Evolutionary conservation across 352 stramenopile genomes (phyloP).

Genomic region (Elongisporangium anandrum): DNA sequence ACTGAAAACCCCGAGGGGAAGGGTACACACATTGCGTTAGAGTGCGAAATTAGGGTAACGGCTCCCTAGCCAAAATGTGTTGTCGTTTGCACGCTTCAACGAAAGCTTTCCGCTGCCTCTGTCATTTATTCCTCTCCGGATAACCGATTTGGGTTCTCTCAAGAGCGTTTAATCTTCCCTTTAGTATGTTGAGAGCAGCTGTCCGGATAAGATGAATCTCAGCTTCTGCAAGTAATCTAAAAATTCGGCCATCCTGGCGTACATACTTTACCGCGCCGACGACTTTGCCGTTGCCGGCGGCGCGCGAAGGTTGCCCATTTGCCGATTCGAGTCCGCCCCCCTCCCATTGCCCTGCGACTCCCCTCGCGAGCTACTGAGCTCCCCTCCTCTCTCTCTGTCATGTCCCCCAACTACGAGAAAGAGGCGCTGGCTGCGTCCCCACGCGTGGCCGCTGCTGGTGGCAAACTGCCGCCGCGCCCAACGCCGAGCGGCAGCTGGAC

Average conservation of each 20-base stretch:
- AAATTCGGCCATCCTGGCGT: not conserved
- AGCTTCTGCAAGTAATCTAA: not conserved
- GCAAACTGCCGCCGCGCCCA: not conserved
- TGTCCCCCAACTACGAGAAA: conserved; percentile 17
- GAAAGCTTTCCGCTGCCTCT: not conserved
- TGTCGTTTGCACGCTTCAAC: not conserved
- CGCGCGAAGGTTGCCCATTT: not conserved
- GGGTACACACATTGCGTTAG: not conserved
- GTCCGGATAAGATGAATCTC: not conserved
- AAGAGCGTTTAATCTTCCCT: not conserved
- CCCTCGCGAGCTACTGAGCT: not conserved
- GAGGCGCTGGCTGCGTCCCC: conserved; percentile 3
- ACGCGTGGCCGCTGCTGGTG: not conserved
- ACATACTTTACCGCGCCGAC: not conserved
- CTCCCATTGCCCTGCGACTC: not conserved
- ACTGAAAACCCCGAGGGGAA: not conserved
- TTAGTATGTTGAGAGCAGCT: not conserved
- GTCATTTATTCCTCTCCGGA: not conserved
- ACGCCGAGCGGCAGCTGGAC: not conserved
- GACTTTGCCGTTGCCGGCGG: not conserved
- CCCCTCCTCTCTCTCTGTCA: conserved; percentile 3
- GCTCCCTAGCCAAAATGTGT: not conserved
- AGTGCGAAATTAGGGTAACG: conserved; percentile 1
- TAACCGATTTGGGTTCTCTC: not conserved
- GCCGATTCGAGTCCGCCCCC: conserved; percentile 1